phyloP scores from a whole-genome alignment of 371 early-diverging fungal genomes.

The Dinochytrium kinnereticum region DNA sequence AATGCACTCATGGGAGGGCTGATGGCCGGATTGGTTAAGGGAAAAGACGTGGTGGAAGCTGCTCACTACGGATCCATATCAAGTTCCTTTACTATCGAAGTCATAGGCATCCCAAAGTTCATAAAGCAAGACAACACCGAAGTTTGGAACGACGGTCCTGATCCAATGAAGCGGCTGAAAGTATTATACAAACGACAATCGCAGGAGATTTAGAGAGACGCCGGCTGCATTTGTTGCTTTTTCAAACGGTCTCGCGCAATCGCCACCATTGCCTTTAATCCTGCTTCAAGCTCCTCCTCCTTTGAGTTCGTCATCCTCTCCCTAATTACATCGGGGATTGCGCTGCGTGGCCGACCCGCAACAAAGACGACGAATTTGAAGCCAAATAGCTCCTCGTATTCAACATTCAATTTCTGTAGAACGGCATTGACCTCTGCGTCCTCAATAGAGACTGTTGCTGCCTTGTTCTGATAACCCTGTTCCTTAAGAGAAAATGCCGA shows the following conservation, averaged over 20 bases:
- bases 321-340: conserved; percentile 21
- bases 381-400: conserved; percentile 82
- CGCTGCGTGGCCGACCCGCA: conserved; percentile 25
- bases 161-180: neutral
- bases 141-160: neutral
- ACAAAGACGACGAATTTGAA: conserved; percentile 93
- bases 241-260: conserved; percentile 49
- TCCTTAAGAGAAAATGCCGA: conserved; percentile 76
- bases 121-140: neutral
- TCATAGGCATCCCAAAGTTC: conserved; percentile 8
- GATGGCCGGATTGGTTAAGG: conserved; percentile 23
- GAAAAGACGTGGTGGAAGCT: conserved; percentile 17
- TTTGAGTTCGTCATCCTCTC: conserved; percentile 34
- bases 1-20: conserved; percentile 33
- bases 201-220: conserved; percentile 17
- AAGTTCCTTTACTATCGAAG: conserved; percentile 22
- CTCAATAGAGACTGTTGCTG: neutral
- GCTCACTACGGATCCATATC: conserved; percentile 18
- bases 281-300: conserved; percentile 44
- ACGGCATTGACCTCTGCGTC: conserved; percentile 42
- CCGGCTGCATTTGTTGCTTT: conserved; percentile 24
- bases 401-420: conserved; percentile 69
- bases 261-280: conserved; percentile 45
- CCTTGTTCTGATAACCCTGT: conserved; percentile 65
- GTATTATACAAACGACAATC: neutral